Percentiles rank a stretch among this genome's conserved stretches.
These are phyloP conservation scores for Lasiodiplodia hormozganensis DNA, from an alignment of 2,329 filamentous ascomycete genomes.

Conservation along the genomic window DNA sequence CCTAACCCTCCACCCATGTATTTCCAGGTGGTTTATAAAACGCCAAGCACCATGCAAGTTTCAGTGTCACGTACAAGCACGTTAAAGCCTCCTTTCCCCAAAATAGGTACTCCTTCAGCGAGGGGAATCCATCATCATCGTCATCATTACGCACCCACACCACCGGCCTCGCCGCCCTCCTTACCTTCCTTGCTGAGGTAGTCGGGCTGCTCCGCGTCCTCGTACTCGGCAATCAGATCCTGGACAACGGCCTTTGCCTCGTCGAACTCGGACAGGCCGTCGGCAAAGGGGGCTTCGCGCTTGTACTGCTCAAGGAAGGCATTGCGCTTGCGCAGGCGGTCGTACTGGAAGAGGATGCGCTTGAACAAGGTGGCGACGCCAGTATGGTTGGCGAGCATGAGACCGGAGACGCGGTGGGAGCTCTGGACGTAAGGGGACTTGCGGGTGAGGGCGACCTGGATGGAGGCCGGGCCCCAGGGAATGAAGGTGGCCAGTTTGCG, in stretches of 20 bases:
- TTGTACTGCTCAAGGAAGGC: constrained; percentile 97
- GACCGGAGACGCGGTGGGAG: constrained; percentile 89
- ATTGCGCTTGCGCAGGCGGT: constrained; percentile 92
- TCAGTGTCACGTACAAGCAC: neutral
- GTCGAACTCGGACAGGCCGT: constrained; percentile 93
- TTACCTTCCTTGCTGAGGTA: constrained; percentile 78
- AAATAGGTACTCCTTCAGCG: neutral
- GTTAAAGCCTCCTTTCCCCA: neutral
- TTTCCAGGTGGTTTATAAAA: constrained; percentile 2
- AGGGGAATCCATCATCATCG: neutral
- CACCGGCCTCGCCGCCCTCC: neutral
- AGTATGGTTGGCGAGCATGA: constrained; percentile 98
- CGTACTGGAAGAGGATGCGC: constrained; percentile 89
- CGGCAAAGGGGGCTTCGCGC: constrained; percentile 90
- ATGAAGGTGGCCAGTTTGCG: constrained; percentile 94
- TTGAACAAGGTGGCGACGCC: constrained; percentile 98
- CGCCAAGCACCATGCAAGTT: constrained; percentile 21
- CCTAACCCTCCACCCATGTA: neutral
- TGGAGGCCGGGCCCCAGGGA: constrained; percentile 96
- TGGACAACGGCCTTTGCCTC: constrained; percentile 90
- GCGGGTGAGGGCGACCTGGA: constrained; percentile 95
- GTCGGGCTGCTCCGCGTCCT: constrained; percentile 88
- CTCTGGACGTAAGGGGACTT: constrained; percentile 95
- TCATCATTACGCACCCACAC: neutral
- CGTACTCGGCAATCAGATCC: constrained; percentile 92